Evolutionary conservation across 2,329 filamentous ascomycete genomes (phyloP), one percentile per base, ranked within the genome.

Genomic region (Phaeosphaeria sp.): DNA sequence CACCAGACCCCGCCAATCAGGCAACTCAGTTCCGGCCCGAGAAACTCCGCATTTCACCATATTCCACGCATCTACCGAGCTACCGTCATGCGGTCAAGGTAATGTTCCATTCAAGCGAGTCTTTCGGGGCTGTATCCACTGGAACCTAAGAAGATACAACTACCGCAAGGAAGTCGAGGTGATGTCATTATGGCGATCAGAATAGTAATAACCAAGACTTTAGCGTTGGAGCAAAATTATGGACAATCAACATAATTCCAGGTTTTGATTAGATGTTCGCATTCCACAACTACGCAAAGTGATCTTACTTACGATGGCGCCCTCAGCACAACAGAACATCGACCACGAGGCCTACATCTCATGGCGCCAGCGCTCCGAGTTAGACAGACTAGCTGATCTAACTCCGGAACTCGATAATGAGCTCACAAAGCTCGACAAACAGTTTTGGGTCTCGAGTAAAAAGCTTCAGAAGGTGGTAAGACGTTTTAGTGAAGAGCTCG

Each of bases 391-490:
- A 57, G 54, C 63, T 20, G 58, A 65, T 33, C 21, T 71, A 18
- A 57, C 65, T 18, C 51, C 56, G 3, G 60, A 62, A 25, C 59
- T 71, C 5, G 65, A 70, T 48, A 46, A 64, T 18, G 65, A 68
- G 48, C 46, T 73, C 10, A 39, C 62, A n/a, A 48, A 50, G n/a
- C 48, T 72, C 17, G 67, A 69, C 11, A 17, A 59, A n/a, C 51
- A 69, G 10, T 70, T 73, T 30, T 70, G 66, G 69, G 62, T 73
- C 3, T 59, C 65, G 0, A 33, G 46, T 4, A 13, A 52, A 3
- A 70, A 71, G 46, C 47, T 73, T 20, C 67, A 67, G 43, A 43
- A 67, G 5, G 70, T 73, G 23, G 66, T 70, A 10, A 22, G 47
- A 5, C 59, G 63, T 13, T 73, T 73, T 36, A 46, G 49, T 13